A percentile compares a stretch with the other conserved stretches of the same genome.
phyloP scores from a whole-genome alignment of 1,284 basidiomycete genomes.

The Takashimella koratensis region DNA sequence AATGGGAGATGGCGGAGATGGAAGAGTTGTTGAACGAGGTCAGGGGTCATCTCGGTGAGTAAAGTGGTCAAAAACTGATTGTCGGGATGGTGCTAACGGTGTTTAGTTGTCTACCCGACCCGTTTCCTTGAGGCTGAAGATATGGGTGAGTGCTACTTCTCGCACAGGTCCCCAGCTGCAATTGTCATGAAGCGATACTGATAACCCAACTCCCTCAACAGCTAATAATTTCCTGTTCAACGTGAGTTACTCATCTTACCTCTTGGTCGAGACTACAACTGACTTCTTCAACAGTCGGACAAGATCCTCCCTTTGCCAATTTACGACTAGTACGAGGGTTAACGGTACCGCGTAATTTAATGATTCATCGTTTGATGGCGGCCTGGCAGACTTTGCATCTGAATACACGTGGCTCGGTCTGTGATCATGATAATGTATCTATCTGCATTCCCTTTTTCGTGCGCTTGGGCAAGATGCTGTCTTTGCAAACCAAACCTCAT shows the following conservation, averaged over 20 bases:
- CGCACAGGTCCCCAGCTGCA: too few species aligned
- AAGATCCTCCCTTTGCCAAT: constrained; percentile 55
- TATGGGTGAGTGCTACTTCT: constrained; percentile 52
- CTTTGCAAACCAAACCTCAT: too few species aligned
- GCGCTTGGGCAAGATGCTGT: too few species aligned
- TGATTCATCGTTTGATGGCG: too few species aligned
- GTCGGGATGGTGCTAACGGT: not conserved
- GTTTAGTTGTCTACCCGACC: constrained; percentile 71
- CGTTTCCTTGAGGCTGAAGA: constrained; percentile 84
- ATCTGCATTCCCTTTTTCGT: too few species aligned
- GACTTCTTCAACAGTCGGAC: constrained; percentile 55
- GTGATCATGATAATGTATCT: too few species aligned
- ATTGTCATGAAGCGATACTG: too few species aligned
- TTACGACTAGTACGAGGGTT: too few species aligned
- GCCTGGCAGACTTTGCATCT: too few species aligned
- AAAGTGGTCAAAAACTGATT: not conserved
- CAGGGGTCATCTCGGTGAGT: constrained; percentile 76
- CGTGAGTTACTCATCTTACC: constrained; percentile 34
- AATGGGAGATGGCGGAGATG: constrained; percentile 83
- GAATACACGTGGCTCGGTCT: too few species aligned
- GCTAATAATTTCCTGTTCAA: constrained; percentile 87
- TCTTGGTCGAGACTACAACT: not conserved
- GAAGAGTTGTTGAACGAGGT: constrained; percentile 70
- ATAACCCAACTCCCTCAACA: too few species aligned
- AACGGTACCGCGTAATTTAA: too few species aligned